Percentiles rank a stretch among this genome's conserved stretches.
These are phyloP conservation scores for Letharia lupina DNA, from an alignment of 495 filamentous ascomycete genomes.

Conservation along the genomic window DNA sequence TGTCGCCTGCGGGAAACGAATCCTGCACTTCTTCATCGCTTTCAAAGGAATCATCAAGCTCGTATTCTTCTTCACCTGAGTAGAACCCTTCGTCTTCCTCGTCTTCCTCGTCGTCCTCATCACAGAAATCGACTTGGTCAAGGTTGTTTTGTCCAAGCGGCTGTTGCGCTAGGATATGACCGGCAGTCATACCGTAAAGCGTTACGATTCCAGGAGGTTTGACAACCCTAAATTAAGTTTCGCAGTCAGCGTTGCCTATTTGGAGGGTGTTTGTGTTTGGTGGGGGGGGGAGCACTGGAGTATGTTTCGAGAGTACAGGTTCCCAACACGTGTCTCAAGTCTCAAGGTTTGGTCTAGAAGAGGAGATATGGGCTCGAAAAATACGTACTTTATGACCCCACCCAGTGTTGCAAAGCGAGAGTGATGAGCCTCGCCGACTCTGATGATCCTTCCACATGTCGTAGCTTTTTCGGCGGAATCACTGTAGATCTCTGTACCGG, in stretches of 20 bases:
- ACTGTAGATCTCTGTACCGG: not conserved
- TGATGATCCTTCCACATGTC: slow-evolving; percentile 5
- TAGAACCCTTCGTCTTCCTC: not conserved
- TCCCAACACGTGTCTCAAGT: too few relatives aligned
- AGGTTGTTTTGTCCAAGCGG: not conserved
- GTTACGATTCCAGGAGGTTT: not conserved
- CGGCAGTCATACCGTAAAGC: slow-evolving; percentile 11
- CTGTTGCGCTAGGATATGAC: slow-evolving; percentile 1
- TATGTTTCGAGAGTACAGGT: too few relatives aligned
- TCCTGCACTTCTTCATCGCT: not conserved
- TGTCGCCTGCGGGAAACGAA: not conserved
- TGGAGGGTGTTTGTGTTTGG: too few relatives aligned
- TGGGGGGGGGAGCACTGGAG: too few relatives aligned
- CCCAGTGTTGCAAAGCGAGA: slow-evolving; percentile 21
- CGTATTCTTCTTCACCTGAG: slow-evolving; percentile 6
- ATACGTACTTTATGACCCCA: slow-evolving; percentile 23
- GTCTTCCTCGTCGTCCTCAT: not conserved
- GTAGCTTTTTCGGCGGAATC: not conserved
- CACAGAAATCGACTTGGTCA: not conserved
- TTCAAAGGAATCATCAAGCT: not conserved
- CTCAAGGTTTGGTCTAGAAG: too few relatives aligned
- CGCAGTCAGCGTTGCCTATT: too few relatives aligned
- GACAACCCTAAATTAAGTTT: too few relatives aligned
- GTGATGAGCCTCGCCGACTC: not conserved
- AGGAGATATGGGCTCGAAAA: too few relatives aligned